phyloP scores from a whole-genome alignment of 495 filamentous ascomycete genomes.

The Penicillium angulare region DNA sequence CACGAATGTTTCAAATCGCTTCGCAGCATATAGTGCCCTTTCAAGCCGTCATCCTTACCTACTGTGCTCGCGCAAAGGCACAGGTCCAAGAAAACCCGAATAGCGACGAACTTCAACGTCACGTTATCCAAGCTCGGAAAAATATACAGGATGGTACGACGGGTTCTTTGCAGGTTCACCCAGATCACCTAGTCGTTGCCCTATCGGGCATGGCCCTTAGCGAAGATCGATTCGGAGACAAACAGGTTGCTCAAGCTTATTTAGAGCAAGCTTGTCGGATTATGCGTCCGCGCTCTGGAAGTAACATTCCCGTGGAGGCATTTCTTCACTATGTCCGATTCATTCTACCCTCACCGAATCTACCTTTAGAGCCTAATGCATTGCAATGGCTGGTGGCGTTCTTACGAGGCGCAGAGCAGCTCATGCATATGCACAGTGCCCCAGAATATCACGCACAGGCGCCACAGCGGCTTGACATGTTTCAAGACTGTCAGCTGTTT shows the following conservation, averaged over 20 bases:
- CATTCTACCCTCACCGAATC: conserved; percentile 27
- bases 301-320: conserved; percentile 23
- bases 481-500: conserved; percentile 41
- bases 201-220: conserved; percentile 39
- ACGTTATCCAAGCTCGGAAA: conserved; percentile 22
- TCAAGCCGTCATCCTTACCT: conserved; percentile 37
- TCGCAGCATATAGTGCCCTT: conserved; percentile 39
- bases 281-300: conserved; percentile 30
- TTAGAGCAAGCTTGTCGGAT: conserved; percentile 32
- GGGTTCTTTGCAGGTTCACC: conserved; percentile 18
- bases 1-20: conserved; percentile 35
- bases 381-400: conserved; percentile 37
- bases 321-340: conserved; percentile 43
- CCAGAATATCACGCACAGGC: conserved; percentile 25
- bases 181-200: conserved; percentile 34
- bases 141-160: conserved; percentile 26
- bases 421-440: conserved; percentile 35
- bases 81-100: conserved; percentile 24
- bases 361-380: conserved; percentile 11
- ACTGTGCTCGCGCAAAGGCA: conserved; percentile 40
- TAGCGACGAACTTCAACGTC: conserved; percentile 24
- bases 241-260: conserved; percentile 25
- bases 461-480: conserved; percentile 31
- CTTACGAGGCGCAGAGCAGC: conserved; percentile 35
- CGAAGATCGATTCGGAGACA: conserved; percentile 44